Evolutionary conservation across 768 basidiomycete genomes (phyloP).

Genomic region (Russula virescens): DNA sequence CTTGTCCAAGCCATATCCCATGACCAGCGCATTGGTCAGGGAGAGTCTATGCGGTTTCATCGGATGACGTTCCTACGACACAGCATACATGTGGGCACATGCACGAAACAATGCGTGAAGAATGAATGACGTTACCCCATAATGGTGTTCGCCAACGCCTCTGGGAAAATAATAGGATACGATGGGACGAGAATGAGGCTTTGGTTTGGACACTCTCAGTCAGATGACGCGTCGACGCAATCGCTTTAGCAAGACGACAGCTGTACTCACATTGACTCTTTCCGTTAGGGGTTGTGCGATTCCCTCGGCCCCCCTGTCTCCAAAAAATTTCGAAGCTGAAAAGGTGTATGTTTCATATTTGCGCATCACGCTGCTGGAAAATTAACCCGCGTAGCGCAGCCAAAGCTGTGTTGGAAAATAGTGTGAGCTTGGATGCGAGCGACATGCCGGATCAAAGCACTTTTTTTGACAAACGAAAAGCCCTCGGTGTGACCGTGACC

Average conservation of each 20-base stretch:
- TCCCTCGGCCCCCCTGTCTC: slow-evolving; percentile 65
- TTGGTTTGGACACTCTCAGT: background rate
- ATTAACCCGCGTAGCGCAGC: background rate
- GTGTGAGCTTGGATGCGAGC: background rate
- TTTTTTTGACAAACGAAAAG: too few species aligned
- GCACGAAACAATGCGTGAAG: background rate
- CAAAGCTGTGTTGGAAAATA: background rate
- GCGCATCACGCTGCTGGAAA: slow-evolving; percentile 9
- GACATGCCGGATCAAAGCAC: too few species aligned
- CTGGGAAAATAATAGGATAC: slow-evolving; percentile 97
- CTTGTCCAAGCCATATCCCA: slow-evolving; percentile 95
- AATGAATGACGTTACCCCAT: slow-evolving; percentile 57
- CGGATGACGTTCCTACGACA: slow-evolving; percentile 85
- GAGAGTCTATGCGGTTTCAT: slow-evolving; percentile 99
- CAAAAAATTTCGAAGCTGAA: slow-evolving; percentile 69
- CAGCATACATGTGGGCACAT: slow-evolving; percentile 12
- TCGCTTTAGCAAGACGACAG: background rate
- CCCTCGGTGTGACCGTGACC: too few species aligned
- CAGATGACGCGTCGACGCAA: background rate
- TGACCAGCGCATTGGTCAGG: slow-evolving; percentile 89
- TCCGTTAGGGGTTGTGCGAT: slow-evolving; percentile 77
- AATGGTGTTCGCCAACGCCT: slow-evolving; percentile 92
- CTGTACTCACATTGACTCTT: slow-evolving; percentile 57
- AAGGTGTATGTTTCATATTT: slow-evolving; percentile 43
- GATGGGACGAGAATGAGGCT: slow-evolving; percentile 80